phyloP scores from a whole-genome alignment of 805 yeast genomes.

The Yarrowia divulgata region DNA sequence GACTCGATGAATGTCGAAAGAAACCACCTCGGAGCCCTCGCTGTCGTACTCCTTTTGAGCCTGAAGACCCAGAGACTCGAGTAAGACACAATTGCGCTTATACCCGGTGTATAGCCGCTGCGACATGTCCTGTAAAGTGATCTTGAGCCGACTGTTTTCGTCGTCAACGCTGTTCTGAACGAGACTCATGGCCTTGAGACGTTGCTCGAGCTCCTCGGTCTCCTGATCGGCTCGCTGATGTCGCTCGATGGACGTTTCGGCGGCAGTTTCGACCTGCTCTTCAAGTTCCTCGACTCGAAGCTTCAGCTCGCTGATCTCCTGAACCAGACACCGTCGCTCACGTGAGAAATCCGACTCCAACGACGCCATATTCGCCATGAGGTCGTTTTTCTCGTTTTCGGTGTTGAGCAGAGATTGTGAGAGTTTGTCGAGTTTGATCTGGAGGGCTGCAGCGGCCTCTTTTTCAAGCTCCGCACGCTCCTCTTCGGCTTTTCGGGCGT shows the following conservation, averaged over 20 bases:
- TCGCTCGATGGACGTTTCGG: slow-evolving; percentile 40
- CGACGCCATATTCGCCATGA: slow-evolving; percentile 70
- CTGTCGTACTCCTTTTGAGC: slow-evolving; percentile 48
- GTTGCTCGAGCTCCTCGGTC: slow-evolving; percentile 55
- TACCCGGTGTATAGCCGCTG: slow-evolving; percentile 51
- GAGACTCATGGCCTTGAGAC: slow-evolving; percentile 48
- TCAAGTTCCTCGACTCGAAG: slow-evolving; percentile 59
- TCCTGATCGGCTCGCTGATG: slow-evolving; percentile 43
- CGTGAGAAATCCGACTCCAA: slow-evolving; percentile 65
- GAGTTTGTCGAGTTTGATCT: slow-evolving; percentile 1
- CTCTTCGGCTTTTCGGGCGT: background rate
- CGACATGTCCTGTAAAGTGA: slow-evolving; percentile 53
- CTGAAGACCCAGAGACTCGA: slow-evolving; percentile 76
- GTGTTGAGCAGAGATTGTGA: slow-evolving; percentile 31
- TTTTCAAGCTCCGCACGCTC: background rate
- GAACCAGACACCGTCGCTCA: slow-evolving; percentile 60
- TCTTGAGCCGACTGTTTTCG: slow-evolving; percentile 41
- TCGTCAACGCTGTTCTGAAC: slow-evolving; percentile 45
- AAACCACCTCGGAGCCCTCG: slow-evolving; percentile 55
- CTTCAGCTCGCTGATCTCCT: slow-evolving; percentile 59
- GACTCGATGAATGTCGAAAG: slow-evolving; percentile 63
- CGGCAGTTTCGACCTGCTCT: slow-evolving; percentile 53
- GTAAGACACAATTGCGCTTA: slow-evolving; percentile 58
- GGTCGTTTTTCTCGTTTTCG: slow-evolving; percentile 62
- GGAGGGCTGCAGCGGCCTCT: slow-evolving; percentile 14